Percentiles rank a stretch among this genome's conserved stretches.
Evolutionary conservation across 306 rosid species (phyloP).

Genomic region (Pachyrhizus erosus): DNA sequence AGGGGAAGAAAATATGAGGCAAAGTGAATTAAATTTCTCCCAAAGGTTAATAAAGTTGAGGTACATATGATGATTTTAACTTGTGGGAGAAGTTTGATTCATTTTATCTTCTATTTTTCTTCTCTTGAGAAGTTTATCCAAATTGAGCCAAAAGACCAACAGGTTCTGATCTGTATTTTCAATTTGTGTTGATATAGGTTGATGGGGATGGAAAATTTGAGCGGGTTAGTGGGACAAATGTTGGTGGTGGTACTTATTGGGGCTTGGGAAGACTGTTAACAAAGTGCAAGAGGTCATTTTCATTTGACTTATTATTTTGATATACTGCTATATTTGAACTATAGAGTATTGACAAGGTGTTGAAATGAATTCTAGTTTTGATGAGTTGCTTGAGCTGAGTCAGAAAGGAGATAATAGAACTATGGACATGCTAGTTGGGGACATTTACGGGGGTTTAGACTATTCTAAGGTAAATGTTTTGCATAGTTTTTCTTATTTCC

Average conservation of each 20-base stretch:
- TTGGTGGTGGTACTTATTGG: constrained; percentile 99
- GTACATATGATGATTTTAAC: not conserved
- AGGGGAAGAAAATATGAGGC: not conserved
- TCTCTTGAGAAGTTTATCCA: not conserved
- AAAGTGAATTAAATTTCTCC: not conserved
- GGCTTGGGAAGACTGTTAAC: constrained; percentile 96
- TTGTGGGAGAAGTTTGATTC: not conserved
- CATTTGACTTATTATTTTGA: constrained; percentile 25
- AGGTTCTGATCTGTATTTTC: constrained; percentile 34
- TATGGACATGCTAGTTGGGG: constrained; percentile 99
- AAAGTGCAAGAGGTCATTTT: constrained; percentile 88
- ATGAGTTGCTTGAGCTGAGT: constrained; percentile 96
- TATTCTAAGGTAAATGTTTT: constrained; percentile 76
- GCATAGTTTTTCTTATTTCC: constrained; percentile 34
- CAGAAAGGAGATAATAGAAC: constrained; percentile 92
- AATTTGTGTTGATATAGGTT: constrained; percentile 62
- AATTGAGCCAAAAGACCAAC: constrained; percentile 20
- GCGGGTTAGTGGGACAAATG: constrained; percentile 98
- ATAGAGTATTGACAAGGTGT: constrained; percentile 33
- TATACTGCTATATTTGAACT: constrained; percentile 31
- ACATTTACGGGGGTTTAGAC: constrained; percentile 98
- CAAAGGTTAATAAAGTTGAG: not conserved
- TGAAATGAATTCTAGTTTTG: constrained; percentile 74
- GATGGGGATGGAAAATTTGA: constrained; percentile 97
- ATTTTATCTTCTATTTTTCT: not conserved